Evolutionary conservation across 805 yeast species (phyloP).

Genomic region (Kazachstania martiniae): DNA sequence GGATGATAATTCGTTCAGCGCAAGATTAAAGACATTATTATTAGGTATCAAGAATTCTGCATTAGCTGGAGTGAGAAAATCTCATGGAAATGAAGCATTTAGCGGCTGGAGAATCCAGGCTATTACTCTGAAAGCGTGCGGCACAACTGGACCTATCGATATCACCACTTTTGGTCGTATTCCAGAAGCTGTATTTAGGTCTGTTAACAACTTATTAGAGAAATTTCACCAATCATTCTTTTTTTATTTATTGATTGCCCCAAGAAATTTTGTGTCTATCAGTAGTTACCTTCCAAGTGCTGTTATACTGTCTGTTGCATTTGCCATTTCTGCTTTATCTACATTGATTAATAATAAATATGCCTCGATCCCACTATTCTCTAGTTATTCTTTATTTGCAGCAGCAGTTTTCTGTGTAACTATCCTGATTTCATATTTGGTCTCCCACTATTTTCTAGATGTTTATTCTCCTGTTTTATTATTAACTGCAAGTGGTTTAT

Average conservation of each 20-base stretch:
- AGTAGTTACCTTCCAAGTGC: slow-evolving; percentile 90
- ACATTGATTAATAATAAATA: slow-evolving; percentile 34
- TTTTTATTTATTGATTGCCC: slow-evolving; percentile 74
- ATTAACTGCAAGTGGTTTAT: slow-evolving; percentile 8
- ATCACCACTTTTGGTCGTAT: slow-evolving; percentile 88
- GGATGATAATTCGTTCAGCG: slow-evolving; percentile 36
- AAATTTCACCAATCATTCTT: slow-evolving; percentile 96
- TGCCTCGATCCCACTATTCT: slow-evolving; percentile 1
- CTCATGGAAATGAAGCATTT: slow-evolving; percentile 79
- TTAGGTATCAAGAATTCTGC: slow-evolving; percentile 62
- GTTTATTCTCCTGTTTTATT: slow-evolving; percentile 8
- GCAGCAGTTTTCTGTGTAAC: not conserved
- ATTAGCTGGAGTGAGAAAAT: slow-evolving; percentile 52
- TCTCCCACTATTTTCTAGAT: slow-evolving; percentile 14
- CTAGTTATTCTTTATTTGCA: not conserved
- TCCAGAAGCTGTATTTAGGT: slow-evolving; percentile 75
- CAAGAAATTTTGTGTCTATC: slow-evolving; percentile 76
- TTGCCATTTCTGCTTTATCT: slow-evolving; percentile 57
- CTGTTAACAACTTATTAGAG: slow-evolving; percentile 84
- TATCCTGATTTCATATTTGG: not conserved
- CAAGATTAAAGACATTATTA: slow-evolving; percentile 48
- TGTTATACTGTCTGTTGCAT: slow-evolving; percentile 55
- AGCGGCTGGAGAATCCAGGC: slow-evolving; percentile 96
- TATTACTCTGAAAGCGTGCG: slow-evolving; percentile 63
- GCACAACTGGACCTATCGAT: slow-evolving; percentile 55